Base-by-base conservation (phyloP, 1,139 yeast species). In the Kodamaea plutei region DNA sequence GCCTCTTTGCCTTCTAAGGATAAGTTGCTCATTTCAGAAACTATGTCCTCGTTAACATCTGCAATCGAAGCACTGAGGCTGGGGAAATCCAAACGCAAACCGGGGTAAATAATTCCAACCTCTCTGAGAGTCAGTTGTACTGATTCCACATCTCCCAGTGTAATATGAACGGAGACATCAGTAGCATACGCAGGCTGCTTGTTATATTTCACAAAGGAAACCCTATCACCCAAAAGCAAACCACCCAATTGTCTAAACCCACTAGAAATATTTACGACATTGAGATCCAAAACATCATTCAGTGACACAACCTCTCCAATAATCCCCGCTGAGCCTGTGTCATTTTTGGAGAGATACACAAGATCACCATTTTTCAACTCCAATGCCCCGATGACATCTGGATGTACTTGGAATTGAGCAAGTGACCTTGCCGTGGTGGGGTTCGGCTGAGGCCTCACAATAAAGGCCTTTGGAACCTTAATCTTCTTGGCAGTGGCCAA, bases 151-250 rank as follows among this genome's bases (percentile, higher is more conserved):
- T 29, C 45, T 5, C 25, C 36, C 3, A 26, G 36, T 3, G 11
- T 14, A 8, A 21, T 11, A 34, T 12, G 18, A 1, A 61, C 33
- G 2, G 39, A 27, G 2, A 62, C 48, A 3, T 48, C 39, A 6
- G 41, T 44, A 3, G 81, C 79, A 43, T 69, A 68, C 1, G 56
- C 54, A 3, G 87, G 87, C 34, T 76, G 81, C 3, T 51, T 44
- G 2, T 53, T 38, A 19, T 62, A 58, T 43, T 69, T 78, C 6
- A 50, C 49, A 0, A 88, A 44, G 14, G 60, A 60, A 1, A 84
- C 58, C 35, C 95, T 59, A 45, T 87, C 95, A 17, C 96, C 96
- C 8, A 83, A 60, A 6, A 83, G 52, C 4, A 83, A 48, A 7
- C 81, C 84, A 1, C 75, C 71, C 13, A 79, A 59, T 2, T 60